A percentile compares a stretch with the other conserved stretches of the same genome.
These are phyloP conservation scores for Beauveria rudraprayagi DNA, from an alignment of 2,329 filamentous ascomycete genomes.

Conservation along the genomic window DNA sequence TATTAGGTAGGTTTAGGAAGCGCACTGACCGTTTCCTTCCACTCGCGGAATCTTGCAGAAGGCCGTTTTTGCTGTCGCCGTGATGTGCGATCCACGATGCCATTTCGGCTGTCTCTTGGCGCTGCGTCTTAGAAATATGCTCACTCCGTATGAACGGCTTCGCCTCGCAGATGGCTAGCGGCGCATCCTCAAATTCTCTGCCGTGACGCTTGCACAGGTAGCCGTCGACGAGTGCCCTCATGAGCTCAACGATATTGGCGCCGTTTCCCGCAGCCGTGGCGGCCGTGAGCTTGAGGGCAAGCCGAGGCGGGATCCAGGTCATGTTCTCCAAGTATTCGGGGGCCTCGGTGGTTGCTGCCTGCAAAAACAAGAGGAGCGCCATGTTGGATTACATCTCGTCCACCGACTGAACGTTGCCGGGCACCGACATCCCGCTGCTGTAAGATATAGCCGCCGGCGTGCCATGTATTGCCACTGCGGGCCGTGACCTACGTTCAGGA, in stretches of 20 bases:
- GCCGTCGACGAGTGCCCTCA: background rate
- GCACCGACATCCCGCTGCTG: no score
- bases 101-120: background rate
- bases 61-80: background rate
- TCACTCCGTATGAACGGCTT: background rate
- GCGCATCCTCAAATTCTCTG: background rate
- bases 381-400: background rate
- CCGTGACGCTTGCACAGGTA: background rate
- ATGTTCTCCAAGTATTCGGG: accelerated
- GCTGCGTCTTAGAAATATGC: background rate
- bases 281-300: background rate
- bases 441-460: background rate
- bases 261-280: no score
- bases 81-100: background rate
- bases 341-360: background rate
- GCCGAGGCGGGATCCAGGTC: background rate
- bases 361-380: background rate
- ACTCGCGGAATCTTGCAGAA: background rate
- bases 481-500: background rate
- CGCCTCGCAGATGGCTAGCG: background rate
- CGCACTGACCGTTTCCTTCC: background rate
- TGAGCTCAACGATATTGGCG: background rate
- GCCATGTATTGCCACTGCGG: background rate
- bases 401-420: background rate
- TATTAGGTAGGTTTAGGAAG: no score